phyloP scores from a whole-genome alignment of 2,329 filamentous ascomycete genomes.

The Septoria petroselini region DNA sequence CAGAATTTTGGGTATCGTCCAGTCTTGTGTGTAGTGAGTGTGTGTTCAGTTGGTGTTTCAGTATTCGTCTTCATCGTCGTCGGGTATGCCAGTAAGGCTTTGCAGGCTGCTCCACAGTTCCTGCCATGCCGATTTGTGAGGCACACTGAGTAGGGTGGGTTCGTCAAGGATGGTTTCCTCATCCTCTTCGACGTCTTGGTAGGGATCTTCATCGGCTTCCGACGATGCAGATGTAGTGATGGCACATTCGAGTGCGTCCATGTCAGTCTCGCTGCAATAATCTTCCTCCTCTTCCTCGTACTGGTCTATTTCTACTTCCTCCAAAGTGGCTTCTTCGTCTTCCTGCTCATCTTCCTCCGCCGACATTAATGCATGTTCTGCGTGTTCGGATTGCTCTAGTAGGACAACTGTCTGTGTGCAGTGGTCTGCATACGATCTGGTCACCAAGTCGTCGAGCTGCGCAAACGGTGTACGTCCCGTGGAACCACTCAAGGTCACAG shows the following conservation, averaged over 20 bases:
- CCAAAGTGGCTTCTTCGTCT: constrained; percentile 7
- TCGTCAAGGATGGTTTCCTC: constrained; percentile 13
- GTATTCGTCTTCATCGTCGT: constrained; percentile 28
- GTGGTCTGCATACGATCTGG: constrained; percentile 10
- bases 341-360: background rate
- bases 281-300: constrained; percentile 20
- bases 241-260: constrained; percentile 23
- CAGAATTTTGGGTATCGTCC: background rate
- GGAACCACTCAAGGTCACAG: constrained; percentile 19
- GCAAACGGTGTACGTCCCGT: background rate
- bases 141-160: constrained; percentile 12
- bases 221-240: constrained; percentile 30
- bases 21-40: constrained; percentile 11
- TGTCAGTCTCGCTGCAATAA: background rate
- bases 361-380: background rate
- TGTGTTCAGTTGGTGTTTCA: constrained; percentile 1
- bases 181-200: constrained; percentile 22
- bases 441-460: too few species aligned
- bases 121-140: constrained; percentile 35
- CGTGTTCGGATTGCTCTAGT: background rate
- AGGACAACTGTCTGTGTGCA: constrained; percentile 17
- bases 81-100: constrained; percentile 35
- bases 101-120: constrained; percentile 37
- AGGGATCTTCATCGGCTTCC: constrained; percentile 19
- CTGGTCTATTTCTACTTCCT: constrained; percentile 1